Percentiles rank a stretch among this genome's conserved stretches.
Conservation (phyloP, 352 stramenopile species). For the Blastocystis sp. region DNA sequence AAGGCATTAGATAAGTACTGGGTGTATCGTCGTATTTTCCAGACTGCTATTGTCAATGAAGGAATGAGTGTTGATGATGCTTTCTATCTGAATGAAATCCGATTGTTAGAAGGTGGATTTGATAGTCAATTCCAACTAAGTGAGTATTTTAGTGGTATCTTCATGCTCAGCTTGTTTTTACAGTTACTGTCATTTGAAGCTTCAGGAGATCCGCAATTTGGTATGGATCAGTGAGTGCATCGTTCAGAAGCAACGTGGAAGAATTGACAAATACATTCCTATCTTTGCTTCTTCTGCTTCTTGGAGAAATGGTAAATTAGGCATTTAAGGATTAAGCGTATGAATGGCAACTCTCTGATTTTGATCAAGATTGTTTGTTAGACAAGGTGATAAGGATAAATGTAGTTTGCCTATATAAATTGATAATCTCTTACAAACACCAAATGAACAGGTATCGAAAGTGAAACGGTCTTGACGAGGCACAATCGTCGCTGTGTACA, state of each 20-base stretch:
- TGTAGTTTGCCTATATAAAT: too few relatives aligned
- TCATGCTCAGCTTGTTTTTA: conserved; percentile 84
- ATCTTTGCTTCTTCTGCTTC: conserved; percentile 83
- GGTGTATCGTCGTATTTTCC: conserved; percentile 93
- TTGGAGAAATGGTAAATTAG: conserved; percentile 74
- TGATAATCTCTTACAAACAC: too few relatives aligned
- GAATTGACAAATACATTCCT: conserved; percentile 86
- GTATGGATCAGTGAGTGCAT: conserved; percentile 87
- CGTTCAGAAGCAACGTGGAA: conserved; percentile 83
- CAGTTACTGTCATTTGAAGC: conserved; percentile 98
- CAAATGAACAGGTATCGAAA: neutral
- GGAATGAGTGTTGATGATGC: conserved; percentile 91
- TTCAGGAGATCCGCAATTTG: conserved; percentile 86
- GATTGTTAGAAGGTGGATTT: conserved; percentile 95
- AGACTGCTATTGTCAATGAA: conserved; percentile 85
- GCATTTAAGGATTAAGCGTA: conserved; percentile 4
- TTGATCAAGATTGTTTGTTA: too few relatives aligned
- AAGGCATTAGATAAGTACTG: conserved; percentile 87
- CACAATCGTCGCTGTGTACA: neutral
- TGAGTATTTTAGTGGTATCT: neutral
- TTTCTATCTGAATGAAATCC: conserved; percentile 97
- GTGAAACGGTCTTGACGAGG: neutral
- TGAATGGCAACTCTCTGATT: too few relatives aligned
- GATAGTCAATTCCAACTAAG: conserved; percentile 97
- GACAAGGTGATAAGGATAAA: too few relatives aligned